These are phyloP conservation scores for Boletus rubroflammeus DNA, from an alignment of 768 basidiomycete species.

Conservation along the genomic window DNA sequence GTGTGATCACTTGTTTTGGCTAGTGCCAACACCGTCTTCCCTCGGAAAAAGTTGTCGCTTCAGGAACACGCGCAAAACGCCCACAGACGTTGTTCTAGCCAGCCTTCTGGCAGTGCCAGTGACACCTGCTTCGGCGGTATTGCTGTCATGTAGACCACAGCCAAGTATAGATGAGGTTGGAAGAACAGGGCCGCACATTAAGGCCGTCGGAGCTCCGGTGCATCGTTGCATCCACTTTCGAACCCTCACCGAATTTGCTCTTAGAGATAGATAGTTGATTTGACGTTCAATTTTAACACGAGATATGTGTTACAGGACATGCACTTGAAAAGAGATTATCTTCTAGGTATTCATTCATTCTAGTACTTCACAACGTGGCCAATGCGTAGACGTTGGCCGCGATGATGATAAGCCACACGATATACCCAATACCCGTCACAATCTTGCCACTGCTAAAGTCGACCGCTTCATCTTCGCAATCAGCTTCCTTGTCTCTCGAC, in stretches of 20 bases:
- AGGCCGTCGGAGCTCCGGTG: neutral
- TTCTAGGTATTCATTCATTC: neutral
- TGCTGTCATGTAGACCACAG: neutral
- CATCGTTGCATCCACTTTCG: neutral
- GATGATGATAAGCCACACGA: conserved; percentile 63
- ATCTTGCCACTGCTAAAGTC: conserved; percentile 64
- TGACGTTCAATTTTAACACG: neutral
- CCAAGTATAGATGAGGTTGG: neutral
- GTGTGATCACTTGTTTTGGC: too few species aligned
- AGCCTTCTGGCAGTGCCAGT: neutral
- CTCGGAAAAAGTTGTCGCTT: neutral
- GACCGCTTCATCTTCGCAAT: conserved; percentile 38
- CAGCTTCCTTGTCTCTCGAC: conserved; percentile 1
- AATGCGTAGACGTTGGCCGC: conserved; percentile 78
- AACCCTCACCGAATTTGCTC: neutral
- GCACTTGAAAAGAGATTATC: neutral
- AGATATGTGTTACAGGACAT: neutral
- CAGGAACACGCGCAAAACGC: neutral
- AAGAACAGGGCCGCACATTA: neutral
- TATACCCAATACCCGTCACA: conserved; percentile 45
- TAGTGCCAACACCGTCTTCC: neutral
- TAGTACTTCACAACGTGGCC: conserved; percentile 43
- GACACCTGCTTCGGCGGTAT: neutral
- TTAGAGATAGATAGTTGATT: too few species aligned
- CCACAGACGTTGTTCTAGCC: neutral